These are phyloP conservation scores for Termitomyces sp. DNA, from an alignment of 768 basidiomycete genomes.

Conservation along the genomic window DNA sequence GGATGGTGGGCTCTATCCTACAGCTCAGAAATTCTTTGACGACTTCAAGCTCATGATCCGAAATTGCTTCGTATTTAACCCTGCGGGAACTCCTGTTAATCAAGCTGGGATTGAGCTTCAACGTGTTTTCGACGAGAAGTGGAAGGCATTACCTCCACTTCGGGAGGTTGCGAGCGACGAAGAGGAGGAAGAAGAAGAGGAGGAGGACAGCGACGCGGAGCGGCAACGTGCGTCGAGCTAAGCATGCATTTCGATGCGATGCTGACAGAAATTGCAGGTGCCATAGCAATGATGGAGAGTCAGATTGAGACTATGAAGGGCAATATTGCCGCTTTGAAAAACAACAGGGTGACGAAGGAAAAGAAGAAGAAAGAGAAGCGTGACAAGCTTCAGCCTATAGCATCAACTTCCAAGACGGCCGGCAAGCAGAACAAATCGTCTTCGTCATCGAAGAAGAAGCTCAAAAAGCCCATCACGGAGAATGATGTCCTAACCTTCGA, in stretches of 20 bases:
- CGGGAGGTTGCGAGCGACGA: conserved; percentile 55
- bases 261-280: conserved; percentile 41
- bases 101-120: conserved; percentile 84
- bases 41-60: conserved; percentile 95
- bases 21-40: conserved; percentile 76
- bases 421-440: conserved; percentile 44
- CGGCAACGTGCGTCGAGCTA: conserved; percentile 53
- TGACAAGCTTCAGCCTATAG: conserved; percentile 43
- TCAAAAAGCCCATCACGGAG: conserved; percentile 66
- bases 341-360: conserved; percentile 48
- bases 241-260: conserved; percentile 5
- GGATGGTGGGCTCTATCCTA: conserved; percentile 70
- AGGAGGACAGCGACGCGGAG: conserved; percentile 68
- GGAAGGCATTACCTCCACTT: conserved; percentile 71
- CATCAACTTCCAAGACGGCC: conserved; percentile 63
- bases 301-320: conserved; percentile 78
- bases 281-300: conserved; percentile 73
- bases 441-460: conserved; percentile 49
- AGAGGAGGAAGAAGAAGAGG: conserved; percentile 63
- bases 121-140: conserved; percentile 89
- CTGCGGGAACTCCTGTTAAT: conserved; percentile 81
- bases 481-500: conserved; percentile 88
- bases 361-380: conserved; percentile 73
- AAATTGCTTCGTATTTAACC: conserved; percentile 93
- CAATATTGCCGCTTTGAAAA: conserved; percentile 63